These are phyloP conservation scores for Leccinum broughii DNA, from an alignment of 768 basidiomycete genomes.

Conservation along the genomic window DNA sequence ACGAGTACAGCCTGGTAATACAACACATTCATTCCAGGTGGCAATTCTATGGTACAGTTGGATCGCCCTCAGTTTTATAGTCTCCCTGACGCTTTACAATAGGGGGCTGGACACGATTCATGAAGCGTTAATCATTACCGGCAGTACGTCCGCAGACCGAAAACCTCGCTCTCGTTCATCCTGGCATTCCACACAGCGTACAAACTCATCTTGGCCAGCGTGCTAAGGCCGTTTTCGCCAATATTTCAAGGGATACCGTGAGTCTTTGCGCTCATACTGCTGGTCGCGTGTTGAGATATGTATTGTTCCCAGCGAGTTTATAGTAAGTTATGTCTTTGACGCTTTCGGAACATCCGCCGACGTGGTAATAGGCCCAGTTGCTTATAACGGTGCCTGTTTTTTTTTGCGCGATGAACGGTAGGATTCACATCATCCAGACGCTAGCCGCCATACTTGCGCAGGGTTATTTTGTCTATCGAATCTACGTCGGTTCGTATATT, in stretches of 20 bases:
- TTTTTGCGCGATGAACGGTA: background rate
- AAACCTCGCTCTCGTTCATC: background rate
- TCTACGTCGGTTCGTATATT: constrained; percentile 11
- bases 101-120: constrained; percentile 17
- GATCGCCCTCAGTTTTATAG: background rate
- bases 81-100: background rate
- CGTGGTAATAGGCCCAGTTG: constrained; percentile 4
- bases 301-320: constrained; percentile 1
- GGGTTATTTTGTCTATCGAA: constrained; percentile 14
- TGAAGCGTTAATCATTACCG: constrained; percentile 9
- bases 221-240: background rate
- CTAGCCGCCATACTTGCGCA: constrained; percentile 7
- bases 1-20: background rate
- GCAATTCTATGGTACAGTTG: constrained; percentile 7
- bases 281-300: background rate
- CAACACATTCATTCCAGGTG: constrained; percentile 3
- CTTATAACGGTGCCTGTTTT: constrained; percentile 2
- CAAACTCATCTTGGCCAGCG: constrained; percentile 7
- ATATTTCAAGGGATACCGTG: background rate
- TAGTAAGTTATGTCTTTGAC: constrained; percentile 2
- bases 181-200: background rate
- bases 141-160: constrained; percentile 3
- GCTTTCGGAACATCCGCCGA: background rate
- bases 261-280: background rate
- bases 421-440: constrained; percentile 3